Evolutionary conservation across 1,139 yeast genomes (phyloP).

Genomic region (Geotrichum cucujoidarum): DNA sequence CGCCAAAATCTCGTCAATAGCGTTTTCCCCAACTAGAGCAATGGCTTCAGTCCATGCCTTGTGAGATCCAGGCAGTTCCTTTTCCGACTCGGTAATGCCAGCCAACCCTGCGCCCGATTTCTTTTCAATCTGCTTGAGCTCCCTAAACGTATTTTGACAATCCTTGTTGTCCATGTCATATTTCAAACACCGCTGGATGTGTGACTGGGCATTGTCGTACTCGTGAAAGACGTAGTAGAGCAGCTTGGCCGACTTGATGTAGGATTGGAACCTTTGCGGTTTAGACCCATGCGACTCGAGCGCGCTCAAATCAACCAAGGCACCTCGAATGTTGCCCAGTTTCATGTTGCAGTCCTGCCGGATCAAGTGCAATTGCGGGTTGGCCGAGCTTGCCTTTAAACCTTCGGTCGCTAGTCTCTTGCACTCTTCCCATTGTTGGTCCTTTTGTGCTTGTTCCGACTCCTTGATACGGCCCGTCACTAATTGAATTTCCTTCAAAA

Average conservation of each 20-base stretch:
- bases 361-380: constrained; percentile 31
- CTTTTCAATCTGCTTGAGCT: constrained; percentile 41
- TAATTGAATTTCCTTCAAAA: constrained; percentile 17
- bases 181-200: constrained; percentile 57
- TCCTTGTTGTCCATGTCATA: constrained; percentile 59
- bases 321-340: constrained; percentile 33
- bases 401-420: constrained; percentile 27
- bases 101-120: constrained; percentile 10
- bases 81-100: background rate
- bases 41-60: constrained; percentile 13
- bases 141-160: constrained; percentile 50
- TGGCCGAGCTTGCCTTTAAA: constrained; percentile 30
- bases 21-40: constrained; percentile 13
- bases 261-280: constrained; percentile 30
- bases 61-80: constrained; percentile 7
- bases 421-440: constrained; percentile 18
- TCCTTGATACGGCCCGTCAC: constrained; percentile 17
- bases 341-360: constrained; percentile 36
- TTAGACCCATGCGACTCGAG: constrained; percentile 22
- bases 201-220: constrained; percentile 46
- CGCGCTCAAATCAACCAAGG: constrained; percentile 34
- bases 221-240: constrained; percentile 50
- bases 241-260: constrained; percentile 39
- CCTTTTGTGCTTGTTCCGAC: constrained; percentile 15
- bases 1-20: background rate